A percentile compares a stretch with the other conserved stretches of the same genome.
phyloP scores from a whole-genome alignment of 2,329 filamentous ascomycete genomes.

The Botrytis pseudocinerea region DNA sequence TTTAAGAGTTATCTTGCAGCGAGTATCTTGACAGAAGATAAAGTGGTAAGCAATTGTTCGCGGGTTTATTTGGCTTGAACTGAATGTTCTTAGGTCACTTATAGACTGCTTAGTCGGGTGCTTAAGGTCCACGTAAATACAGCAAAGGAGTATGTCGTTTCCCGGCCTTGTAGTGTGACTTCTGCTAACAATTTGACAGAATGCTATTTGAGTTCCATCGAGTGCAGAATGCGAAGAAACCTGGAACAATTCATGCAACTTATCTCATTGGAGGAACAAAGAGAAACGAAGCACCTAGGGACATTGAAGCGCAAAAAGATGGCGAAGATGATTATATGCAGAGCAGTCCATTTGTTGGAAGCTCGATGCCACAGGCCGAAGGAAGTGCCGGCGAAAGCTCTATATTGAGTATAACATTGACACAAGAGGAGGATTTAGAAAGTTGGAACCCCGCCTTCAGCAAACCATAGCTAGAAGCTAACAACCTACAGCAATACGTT shows the following conservation, averaged over 20 bases:
- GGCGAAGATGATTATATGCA: slow-evolving; percentile 68
- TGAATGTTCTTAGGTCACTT: slow-evolving; percentile 68
- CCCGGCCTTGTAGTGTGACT: background rate
- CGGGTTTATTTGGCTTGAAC: background rate
- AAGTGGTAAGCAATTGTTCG: slow-evolving; percentile 34
- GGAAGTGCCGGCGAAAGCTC: slow-evolving; percentile 52
- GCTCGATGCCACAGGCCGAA: slow-evolving; percentile 61
- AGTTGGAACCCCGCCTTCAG: slow-evolving; percentile 48
- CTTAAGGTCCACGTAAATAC: slow-evolving; percentile 81
- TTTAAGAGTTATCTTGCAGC: slow-evolving; percentile 42
- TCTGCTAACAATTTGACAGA: slow-evolving; percentile 47
- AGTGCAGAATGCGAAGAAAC: slow-evolving; percentile 72
- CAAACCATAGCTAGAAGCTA: slow-evolving; percentile 14
- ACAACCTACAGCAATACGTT: slow-evolving; percentile 57
- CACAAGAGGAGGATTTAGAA: slow-evolving; percentile 70
- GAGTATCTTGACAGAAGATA: slow-evolving; percentile 41
- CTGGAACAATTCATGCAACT: slow-evolving; percentile 81
- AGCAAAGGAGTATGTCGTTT: slow-evolving; percentile 72
- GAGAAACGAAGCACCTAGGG: slow-evolving; percentile 42
- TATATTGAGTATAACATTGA: slow-evolving; percentile 63
- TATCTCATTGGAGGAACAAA: slow-evolving; percentile 80
- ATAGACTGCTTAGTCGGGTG: slow-evolving; percentile 78
- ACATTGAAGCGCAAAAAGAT: slow-evolving; percentile 48
- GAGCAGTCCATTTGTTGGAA: slow-evolving; percentile 65
- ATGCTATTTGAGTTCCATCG: slow-evolving; percentile 87